These are phyloP conservation scores for Coniella vitis DNA, from an alignment of 2,329 filamentous ascomycete genomes.

Conservation along the genomic window DNA sequence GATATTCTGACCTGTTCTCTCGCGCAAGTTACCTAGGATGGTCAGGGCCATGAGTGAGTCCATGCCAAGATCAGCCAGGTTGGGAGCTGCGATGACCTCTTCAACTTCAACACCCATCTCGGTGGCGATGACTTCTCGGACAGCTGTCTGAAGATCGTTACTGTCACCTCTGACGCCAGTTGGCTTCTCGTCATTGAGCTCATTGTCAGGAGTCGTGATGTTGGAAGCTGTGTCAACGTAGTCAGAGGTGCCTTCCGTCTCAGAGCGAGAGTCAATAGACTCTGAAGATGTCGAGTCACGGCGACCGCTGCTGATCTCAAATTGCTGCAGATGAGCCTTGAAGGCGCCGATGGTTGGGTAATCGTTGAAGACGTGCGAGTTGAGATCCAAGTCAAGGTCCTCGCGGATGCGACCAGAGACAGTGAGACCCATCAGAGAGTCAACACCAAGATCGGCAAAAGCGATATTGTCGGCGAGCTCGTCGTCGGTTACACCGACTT, in stretches of 20 bases:
- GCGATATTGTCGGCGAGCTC: conserved; percentile 50
- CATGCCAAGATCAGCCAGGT: conserved; percentile 51
- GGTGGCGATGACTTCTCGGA: conserved; percentile 61
- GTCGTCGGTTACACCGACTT: conserved; percentile 47
- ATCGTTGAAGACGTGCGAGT: conserved; percentile 47
- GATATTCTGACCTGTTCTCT: conserved; percentile 46
- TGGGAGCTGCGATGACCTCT: conserved; percentile 48
- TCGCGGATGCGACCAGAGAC: conserved; percentile 51
- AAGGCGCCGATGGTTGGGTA: conserved; percentile 47
- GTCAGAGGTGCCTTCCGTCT: conserved; percentile 12
- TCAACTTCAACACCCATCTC: conserved; percentile 67
- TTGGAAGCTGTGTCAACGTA: conserved; percentile 34
- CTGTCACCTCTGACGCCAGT: conserved; percentile 31
- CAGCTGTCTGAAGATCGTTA: conserved; percentile 40
- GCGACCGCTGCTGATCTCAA: conserved; percentile 23
- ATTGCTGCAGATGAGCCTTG: conserved; percentile 37
- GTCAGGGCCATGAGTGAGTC: conserved; percentile 53
- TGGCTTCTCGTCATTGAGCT: conserved; percentile 38
- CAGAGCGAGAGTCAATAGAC: conserved; percentile 28
- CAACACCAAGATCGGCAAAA: conserved; percentile 52
- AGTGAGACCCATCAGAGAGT: conserved; percentile 55
- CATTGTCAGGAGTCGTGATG: conserved; percentile 47
- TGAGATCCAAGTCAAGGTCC: conserved; percentile 48
- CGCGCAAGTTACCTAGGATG: conserved; percentile 47
- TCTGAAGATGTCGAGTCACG: conserved; percentile 22